A percentile compares a stretch with the other conserved stretches of the same genome.
Evolutionary conservation across 2,329 filamentous ascomycete genomes (phyloP).

Genomic region (Colletotrichum spinosum): DNA sequence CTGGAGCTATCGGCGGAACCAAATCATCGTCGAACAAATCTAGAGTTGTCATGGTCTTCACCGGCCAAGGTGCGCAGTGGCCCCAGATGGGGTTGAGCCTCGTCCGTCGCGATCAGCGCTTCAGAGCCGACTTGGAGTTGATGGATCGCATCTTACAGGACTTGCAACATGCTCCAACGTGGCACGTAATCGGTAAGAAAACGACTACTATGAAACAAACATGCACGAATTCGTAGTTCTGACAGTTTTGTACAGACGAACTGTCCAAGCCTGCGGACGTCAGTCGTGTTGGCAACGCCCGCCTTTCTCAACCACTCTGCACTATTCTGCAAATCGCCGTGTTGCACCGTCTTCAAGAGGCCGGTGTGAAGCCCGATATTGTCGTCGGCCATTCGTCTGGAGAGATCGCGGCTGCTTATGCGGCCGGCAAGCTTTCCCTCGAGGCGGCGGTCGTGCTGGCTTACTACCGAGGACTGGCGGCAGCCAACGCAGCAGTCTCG

Average conservation of each 20-base stretch:
- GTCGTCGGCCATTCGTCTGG: slow-evolving; percentile 57
- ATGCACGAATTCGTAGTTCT: background rate
- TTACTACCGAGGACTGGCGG: slow-evolving; percentile 38
- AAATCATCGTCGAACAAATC: background rate
- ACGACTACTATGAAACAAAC: background rate
- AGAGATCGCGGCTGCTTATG: slow-evolving; percentile 59
- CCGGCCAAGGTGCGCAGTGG: slow-evolving; percentile 52
- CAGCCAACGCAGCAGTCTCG: slow-evolving; percentile 28
- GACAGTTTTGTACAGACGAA: background rate
- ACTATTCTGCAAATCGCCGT: slow-evolving; percentile 55
- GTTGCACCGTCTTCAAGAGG: slow-evolving; percentile 48
- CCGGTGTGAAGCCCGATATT: slow-evolving; percentile 45
- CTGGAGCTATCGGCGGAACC: background rate
- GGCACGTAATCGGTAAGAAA: background rate
- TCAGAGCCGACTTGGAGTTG: slow-evolving; percentile 23
- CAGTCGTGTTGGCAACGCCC: slow-evolving; percentile 20
- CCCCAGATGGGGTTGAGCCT: slow-evolving; percentile 44
- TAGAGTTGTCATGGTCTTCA: slow-evolving; percentile 45
- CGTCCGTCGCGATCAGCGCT: slow-evolving; percentile 5
- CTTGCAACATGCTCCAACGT: background rate
- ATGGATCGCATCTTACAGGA: slow-evolving; percentile 34
- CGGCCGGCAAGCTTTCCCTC: slow-evolving; percentile 48
- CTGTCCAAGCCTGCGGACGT: background rate
- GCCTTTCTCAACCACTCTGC: slow-evolving; percentile 42
- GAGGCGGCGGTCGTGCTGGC: slow-evolving; percentile 51